These are phyloP conservation scores for Cladobotryum mycophilum DNA, from an alignment of 2,329 filamentous ascomycete genomes.

Conservation along the genomic window DNA sequence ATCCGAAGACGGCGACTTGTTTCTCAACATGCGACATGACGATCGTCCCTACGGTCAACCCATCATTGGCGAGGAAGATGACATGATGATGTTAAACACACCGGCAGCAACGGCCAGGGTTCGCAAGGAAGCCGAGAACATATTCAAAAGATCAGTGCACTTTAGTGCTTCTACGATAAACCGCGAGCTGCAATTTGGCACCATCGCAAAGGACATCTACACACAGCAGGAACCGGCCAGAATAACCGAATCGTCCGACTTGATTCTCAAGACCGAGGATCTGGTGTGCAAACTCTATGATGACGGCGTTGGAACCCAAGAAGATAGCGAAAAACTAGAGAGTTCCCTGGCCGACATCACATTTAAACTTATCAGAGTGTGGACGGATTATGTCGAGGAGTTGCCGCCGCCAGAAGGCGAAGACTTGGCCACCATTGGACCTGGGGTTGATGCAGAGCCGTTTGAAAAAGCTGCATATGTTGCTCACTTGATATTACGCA, in stretches of 20 bases:
- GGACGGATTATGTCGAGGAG: constrained; percentile 48
- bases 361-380: constrained; percentile 46
- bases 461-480: constrained; percentile 74
- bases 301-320: constrained; percentile 50
- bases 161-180: constrained; percentile 37
- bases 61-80: constrained; percentile 40
- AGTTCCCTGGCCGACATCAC: constrained; percentile 49
- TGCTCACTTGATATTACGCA: constrained; percentile 68
- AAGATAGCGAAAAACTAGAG: constrained; percentile 51
- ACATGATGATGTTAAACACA: constrained; percentile 50
- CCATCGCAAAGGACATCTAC: constrained; percentile 67
- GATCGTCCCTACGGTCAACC: constrained; percentile 33
- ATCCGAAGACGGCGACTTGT: constrained; percentile 41
- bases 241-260: constrained; percentile 61
- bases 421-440: constrained; percentile 58
- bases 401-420: constrained; percentile 45
- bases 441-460: constrained; percentile 52
- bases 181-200: constrained; percentile 58
- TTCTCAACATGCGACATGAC: constrained; percentile 42
- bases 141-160: constrained; percentile 48
- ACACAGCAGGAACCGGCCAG: constrained; percentile 46
- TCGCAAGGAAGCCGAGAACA: constrained; percentile 48
- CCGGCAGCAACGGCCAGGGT: constrained; percentile 49
- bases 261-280: constrained; percentile 72
- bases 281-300: constrained; percentile 60